These are phyloP conservation scores for Nissolia schottii DNA, from an alignment of 306 rosid genomes.

Conservation along the genomic window DNA sequence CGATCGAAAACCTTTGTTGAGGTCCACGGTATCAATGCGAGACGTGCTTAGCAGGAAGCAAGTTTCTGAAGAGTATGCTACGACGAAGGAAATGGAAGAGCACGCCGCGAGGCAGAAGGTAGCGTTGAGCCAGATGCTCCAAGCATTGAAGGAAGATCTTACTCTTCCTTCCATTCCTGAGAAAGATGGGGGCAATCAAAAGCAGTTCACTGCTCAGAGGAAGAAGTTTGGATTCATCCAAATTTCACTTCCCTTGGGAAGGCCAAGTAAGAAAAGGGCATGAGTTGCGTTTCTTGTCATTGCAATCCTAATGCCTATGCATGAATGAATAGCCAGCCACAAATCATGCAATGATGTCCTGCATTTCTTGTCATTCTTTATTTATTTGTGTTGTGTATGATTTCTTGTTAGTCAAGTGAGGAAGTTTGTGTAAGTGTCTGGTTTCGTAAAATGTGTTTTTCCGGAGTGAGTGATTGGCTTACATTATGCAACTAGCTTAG, in stretches of 20 bases:
- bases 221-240: constrained; percentile 91
- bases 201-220: constrained; percentile 49
- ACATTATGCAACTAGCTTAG: background rate
- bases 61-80: constrained; percentile 44
- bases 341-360: constrained; percentile 1
- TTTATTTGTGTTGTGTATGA: constrained; percentile 1
- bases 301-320: constrained; percentile 28
- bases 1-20: constrained; percentile 46
- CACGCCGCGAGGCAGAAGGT: constrained; percentile 57
- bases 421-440: constrained; percentile 7
- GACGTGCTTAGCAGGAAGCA: constrained; percentile 86
- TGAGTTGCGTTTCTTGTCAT: too few species aligned
- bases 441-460: constrained; percentile 9
- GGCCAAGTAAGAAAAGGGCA: constrained; percentile 57
- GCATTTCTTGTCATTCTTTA: constrained; percentile 14
- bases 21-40: constrained; percentile 72
- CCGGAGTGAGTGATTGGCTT: background rate
- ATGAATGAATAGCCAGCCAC: constrained; percentile 8
- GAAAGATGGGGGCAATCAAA: constrained; percentile 49
- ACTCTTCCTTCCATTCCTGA: constrained; percentile 50
- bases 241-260: constrained; percentile 73
- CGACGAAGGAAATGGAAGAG: constrained; percentile 43
- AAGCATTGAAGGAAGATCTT: constrained; percentile 64
- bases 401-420: background rate
- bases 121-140: constrained; percentile 92